Evolutionary conservation across 306 rosid species (phyloP).

Genomic region (Prinsepia uniflora): DNA sequence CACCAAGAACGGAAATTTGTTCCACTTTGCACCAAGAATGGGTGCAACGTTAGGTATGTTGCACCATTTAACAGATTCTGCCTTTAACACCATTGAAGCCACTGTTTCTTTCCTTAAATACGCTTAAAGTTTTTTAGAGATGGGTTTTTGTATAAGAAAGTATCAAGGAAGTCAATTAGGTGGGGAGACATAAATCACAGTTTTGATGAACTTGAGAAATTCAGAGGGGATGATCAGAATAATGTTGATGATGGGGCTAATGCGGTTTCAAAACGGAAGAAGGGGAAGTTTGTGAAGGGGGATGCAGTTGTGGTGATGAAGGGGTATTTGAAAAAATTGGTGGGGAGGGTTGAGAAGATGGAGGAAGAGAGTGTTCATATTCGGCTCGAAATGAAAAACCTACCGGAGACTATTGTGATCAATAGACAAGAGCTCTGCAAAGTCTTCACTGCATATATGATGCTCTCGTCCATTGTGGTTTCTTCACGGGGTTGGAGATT

Average conservation of each 20-base stretch:
- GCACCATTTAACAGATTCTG: no score
- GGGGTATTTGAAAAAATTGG: slow-evolving; percentile 81
- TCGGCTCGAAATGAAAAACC: slow-evolving; percentile 75
- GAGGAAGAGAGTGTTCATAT: slow-evolving; percentile 83
- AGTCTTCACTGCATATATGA: no score
- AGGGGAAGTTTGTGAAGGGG: slow-evolving; percentile 92
- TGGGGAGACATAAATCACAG: slow-evolving; percentile 67
- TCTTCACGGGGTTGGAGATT: no score
- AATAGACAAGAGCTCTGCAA: slow-evolving; percentile 78
- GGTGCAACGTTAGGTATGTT: no score
- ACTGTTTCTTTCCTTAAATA: no score
- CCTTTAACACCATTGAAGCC: no score
- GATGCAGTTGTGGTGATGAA: slow-evolving; percentile 78
- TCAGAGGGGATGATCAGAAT: slow-evolving; percentile 50
- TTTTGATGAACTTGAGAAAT: slow-evolving; percentile 81
- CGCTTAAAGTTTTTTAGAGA: slow-evolving; percentile 82
- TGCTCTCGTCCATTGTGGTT: no score
- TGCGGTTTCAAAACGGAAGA: slow-evolving; percentile 70
- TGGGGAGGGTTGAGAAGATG: slow-evolving; percentile 91
- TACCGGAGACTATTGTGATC: slow-evolving; percentile 74
- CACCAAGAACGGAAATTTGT: no score
- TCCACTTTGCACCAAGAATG: no score
- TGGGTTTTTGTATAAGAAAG: slow-evolving; percentile 76
- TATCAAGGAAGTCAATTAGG: slow-evolving; percentile 70
- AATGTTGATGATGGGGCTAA: slow-evolving; percentile 76